phyloP scores from a whole-genome alignment of 176 grass and related monocot genomes.

The Guadua angustifolia region DNA sequence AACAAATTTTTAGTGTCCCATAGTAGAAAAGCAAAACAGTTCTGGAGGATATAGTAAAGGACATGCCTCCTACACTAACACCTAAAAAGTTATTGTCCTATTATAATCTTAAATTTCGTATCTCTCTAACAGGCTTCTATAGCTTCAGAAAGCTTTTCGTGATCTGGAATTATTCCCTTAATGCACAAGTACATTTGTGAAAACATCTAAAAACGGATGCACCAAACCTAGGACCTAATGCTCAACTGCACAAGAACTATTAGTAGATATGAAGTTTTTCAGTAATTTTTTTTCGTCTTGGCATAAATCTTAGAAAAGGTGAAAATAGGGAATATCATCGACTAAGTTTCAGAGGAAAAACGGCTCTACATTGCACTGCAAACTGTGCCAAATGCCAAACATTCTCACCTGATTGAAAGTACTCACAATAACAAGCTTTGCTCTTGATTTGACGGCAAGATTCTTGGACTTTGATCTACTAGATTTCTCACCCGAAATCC shows the following conservation, averaged over 20 bases:
- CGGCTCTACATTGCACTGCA: no score
- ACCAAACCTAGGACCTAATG: neutral
- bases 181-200: neutral
- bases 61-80: neutral
- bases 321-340: neutral
- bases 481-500: neutral
- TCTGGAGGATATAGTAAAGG: neutral
- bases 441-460: slow-evolving; percentile 38
- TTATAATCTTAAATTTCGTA: neutral
- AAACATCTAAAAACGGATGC: neutral
- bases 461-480: slow-evolving; percentile 21
- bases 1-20: slow-evolving; percentile 10
- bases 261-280: neutral
- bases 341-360: slow-evolving; percentile 3
- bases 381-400: no score
- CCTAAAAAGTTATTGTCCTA: neutral
- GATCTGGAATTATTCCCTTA: neutral
- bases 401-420: no score
- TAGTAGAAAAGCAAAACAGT: neutral
- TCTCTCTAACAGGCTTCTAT: neutral
- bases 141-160: neutral
- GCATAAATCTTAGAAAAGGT: neutral
- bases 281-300: neutral
- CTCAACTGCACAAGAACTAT: neutral
- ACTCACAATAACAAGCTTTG: slow-evolving; percentile 11